Evolutionary conservation across 331 rosid genomes (phyloP).

Genomic region (Spiraea crenata): DNA sequence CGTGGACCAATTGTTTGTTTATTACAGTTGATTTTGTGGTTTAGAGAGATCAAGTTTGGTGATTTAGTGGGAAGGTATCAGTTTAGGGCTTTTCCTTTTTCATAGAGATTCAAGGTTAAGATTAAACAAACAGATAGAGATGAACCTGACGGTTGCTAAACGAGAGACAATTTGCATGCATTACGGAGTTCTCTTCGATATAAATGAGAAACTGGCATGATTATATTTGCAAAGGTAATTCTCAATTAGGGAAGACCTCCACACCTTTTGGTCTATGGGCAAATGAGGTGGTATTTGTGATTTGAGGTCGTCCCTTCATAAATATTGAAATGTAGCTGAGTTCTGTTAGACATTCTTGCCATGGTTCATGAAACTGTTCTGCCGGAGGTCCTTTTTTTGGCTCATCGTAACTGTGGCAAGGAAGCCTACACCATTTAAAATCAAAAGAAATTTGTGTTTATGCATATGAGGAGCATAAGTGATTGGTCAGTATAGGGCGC

Average conservation of each 20-base stretch:
- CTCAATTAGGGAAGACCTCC: constrained; percentile 19
- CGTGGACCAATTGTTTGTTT: constrained; percentile 7
- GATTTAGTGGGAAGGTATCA: constrained; percentile 28
- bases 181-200: constrained; percentile 33
- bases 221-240: constrained; percentile 22
- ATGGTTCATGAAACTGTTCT: constrained; percentile 21
- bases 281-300: background rate
- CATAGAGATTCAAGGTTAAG: constrained; percentile 34
- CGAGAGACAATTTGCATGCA: constrained; percentile 26
- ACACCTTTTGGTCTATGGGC: background rate
- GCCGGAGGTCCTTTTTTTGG: background rate
- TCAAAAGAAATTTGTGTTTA: background rate
- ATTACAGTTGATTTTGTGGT: constrained; percentile 31
- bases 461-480: constrained; percentile 4
- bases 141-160: constrained; percentile 27
- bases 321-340: background rate
- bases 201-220: constrained; percentile 17
- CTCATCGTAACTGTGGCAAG: background rate
- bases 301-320: background rate
- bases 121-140: constrained; percentile 29
- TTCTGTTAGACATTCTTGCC: background rate
- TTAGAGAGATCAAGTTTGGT: constrained; percentile 36
- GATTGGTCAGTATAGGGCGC: constrained; percentile 4
- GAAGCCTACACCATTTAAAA: constrained; percentile 7
- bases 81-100: constrained; percentile 34